Percentiles rank a stretch among this genome's conserved stretches.
Evolutionary conservation across 1,284 basidiomycete genomes (phyloP).

Genomic region (Polyporus tsugae): DNA sequence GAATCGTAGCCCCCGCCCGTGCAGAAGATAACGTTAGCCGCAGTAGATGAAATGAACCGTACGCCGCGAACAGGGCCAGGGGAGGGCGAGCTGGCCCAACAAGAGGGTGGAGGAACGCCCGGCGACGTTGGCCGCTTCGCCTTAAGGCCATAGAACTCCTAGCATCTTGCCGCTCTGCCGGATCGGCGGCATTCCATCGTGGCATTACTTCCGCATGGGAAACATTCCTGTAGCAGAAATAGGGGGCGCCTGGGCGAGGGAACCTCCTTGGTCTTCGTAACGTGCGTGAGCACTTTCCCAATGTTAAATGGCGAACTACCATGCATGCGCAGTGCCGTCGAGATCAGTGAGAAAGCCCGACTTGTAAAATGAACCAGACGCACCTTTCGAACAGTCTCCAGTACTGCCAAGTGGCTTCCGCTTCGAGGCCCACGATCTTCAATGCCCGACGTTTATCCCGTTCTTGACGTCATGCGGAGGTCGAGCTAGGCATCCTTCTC

Average conservation of each 20-base stretch:
- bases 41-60: neutral
- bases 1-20: neutral
- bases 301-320: neutral
- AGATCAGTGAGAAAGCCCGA: neutral
- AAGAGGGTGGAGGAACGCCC: neutral
- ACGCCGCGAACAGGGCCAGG: neutral
- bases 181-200: neutral
- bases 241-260: neutral
- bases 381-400: neutral
- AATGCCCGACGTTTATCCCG: no score
- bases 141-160: neutral
- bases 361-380: neutral
- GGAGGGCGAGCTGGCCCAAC: neutral
- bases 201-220: neutral
- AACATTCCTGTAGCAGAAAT: neutral
- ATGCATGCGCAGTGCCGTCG: neutral
- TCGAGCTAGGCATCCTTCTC: no score
- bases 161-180: neutral
- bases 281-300: neutral
- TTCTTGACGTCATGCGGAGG: no score
- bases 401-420: no score
- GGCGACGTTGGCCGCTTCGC: neutral
- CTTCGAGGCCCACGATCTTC: no score
- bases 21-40: neutral
- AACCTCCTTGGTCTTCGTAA: neutral